Evolutionary conservation across 208 protist species (phyloP), one percentile per base, ranked within the genome.

Genomic region (Histomonas meleagridis): DNA sequence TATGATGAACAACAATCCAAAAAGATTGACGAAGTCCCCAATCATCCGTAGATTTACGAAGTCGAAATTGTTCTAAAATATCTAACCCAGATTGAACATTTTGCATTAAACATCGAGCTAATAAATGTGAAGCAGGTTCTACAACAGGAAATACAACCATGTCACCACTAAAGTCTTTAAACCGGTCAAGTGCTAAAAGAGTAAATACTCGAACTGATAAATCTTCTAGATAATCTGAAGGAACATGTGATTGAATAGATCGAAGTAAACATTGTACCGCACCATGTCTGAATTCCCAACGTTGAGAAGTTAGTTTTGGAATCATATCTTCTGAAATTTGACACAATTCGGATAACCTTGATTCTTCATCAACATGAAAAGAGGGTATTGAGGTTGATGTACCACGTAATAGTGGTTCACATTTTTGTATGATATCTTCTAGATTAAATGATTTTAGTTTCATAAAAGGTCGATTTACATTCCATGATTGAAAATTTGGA

Each of bases 291-390:
- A 57, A 86, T n/a, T 51, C 26, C 76, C 76, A 86, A 49, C 55
- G 18, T 55, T 51, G 14, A 55, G 76, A 86, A 35, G 32, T 14
- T 43, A 86, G 38, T 86, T 86, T 46, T 32, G 5, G 0, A 21
- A 86, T n/a, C 23, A 86, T 18, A 46, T 32, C 16, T 55, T 86
- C 76, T 12, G 76, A 51, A 51, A 86, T n/a, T 55, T 86, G n/a
- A 46, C 76, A 86, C 32, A 86, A 48, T 86, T 86, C 76, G 3
- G 76, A n/a, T n/a, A n/a, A n/a, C n/a, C n/a, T n/a, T n/a, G n/a
- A n/a, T n/a, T n/a, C n/a, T n/a, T n/a, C n/a, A n/a, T n/a, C n/a
- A n/a, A n/a, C n/a, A n/a, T n/a, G n/a, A n/a, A n/a, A n/a, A n/a
- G n/a, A n/a, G n/a, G n/a, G n/a, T n/a, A n/a, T n/a, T n/a, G n/a